phyloP scores from a whole-genome alignment of 2,329 filamentous ascomycete genomes.

The Trichophyton simii region DNA sequence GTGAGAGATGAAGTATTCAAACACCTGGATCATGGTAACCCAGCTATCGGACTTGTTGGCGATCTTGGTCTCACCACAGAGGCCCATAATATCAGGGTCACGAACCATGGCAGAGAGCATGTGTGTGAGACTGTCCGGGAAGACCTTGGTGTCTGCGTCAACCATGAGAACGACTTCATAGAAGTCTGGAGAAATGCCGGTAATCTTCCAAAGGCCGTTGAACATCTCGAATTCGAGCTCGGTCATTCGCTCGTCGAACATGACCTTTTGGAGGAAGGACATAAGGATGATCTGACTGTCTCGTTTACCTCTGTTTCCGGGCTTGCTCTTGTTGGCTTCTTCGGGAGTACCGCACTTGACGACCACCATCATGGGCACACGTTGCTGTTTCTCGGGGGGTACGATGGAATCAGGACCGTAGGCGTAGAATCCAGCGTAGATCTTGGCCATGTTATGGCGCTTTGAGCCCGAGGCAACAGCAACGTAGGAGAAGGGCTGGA shows the following conservation, averaged over 20 bases:
- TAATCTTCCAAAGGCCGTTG: constrained; percentile 97
- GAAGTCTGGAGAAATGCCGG: constrained; percentile 93
- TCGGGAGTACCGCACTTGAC: constrained; percentile 93
- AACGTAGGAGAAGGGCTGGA: constrained; percentile 86
- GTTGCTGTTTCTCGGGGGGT: constrained; percentile 76
- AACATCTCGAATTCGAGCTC: constrained; percentile 99
- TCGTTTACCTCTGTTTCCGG: constrained; percentile 94
- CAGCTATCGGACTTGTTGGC: constrained; percentile 92
- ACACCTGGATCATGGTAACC: constrained; percentile 97
- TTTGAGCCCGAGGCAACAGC: constrained; percentile 92
- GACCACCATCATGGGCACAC: constrained; percentile 92
- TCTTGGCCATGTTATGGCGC: constrained; percentile 98
- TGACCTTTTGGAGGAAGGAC: constrained; percentile 99
- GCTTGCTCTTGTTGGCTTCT: constrained; percentile 68
- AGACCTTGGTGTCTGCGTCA: constrained; percentile 97
- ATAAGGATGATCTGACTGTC: constrained; percentile 98
- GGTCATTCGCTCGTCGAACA: constrained; percentile 99
- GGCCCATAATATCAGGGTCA: constrained; percentile 96
- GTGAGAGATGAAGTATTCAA: constrained; percentile 97
- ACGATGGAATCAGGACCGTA: constrained; percentile 74
- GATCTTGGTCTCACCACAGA: constrained; percentile 98
- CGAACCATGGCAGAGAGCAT: constrained; percentile 99
- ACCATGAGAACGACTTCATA: constrained; percentile 99
- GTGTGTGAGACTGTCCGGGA: constrained; percentile 94
- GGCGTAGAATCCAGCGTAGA: constrained; percentile 96